These are phyloP conservation scores for Acanthamoeba castellanii DNA, from an alignment of 208 protist species.

Conservation along the genomic window DNA sequence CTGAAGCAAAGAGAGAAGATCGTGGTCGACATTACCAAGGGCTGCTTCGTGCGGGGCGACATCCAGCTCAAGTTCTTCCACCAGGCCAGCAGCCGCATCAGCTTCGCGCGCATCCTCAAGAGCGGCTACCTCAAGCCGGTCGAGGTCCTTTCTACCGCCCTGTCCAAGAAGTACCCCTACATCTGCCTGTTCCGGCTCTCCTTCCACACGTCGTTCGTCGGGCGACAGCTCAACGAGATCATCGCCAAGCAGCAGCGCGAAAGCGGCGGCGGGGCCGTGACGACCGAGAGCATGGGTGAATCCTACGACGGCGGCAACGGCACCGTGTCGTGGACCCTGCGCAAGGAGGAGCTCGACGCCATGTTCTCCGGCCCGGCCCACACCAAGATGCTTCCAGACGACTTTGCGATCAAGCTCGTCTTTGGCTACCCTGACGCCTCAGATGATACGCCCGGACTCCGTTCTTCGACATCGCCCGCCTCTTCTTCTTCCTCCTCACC, in stretches of 20 bases:
- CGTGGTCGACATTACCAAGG: constrained; percentile 53
- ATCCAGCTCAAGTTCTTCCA: constrained; percentile 70
- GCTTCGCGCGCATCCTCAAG: constrained; percentile 62
- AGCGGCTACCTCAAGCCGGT: constrained; percentile 63
- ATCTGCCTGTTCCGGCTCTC: constrained; percentile 53
- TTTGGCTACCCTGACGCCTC: neutral
- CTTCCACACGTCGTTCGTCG: constrained; percentile 59
- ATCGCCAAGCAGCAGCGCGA: constrained; percentile 11
- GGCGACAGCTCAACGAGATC: constrained; percentile 58
- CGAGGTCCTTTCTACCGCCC: constrained; percentile 43
- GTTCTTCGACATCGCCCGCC: neutral
- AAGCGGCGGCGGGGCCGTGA: neutral
- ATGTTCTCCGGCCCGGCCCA: constrained; percentile 63
- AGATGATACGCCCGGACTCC: neutral
- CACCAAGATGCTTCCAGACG: constrained; percentile 56
- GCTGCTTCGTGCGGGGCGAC: constrained; percentile 58
- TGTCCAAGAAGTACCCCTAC: constrained; percentile 61
- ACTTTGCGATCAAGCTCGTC: constrained; percentile 58
- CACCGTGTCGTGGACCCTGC: neutral
- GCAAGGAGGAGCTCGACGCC: constrained; percentile 67
- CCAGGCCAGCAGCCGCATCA: constrained; percentile 56
- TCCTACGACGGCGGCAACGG: neutral
- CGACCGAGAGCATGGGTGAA: constrained; percentile 8
- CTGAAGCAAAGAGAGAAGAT: constrained; percentile 41
- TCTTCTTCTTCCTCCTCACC: neutral